Conservation (phyloP, 2,329 filamentous ascomycete genomes). For the Sporothrix humicola region DNA sequence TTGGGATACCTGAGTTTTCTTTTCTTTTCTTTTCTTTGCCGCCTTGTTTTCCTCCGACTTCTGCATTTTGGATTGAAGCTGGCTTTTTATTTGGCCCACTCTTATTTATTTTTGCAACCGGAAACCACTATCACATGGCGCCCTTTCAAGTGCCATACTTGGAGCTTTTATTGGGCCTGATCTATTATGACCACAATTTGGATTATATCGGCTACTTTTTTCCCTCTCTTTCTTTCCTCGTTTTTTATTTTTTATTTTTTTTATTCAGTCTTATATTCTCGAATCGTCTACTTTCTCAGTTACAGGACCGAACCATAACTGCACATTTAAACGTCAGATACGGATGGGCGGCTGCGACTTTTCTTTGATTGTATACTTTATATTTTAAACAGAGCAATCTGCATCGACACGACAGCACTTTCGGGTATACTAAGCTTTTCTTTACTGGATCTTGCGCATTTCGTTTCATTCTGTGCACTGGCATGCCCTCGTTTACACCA, state of each 20-base stretch:
- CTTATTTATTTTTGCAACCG: background rate
- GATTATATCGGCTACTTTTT: background rate
- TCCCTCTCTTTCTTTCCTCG: background rate
- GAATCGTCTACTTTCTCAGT: background rate
- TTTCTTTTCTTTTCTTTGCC: background rate
- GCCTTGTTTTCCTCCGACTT: background rate
- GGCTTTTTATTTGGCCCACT: background rate
- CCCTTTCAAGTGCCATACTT: background rate
- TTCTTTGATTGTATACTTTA: slow-evolving; percentile 27
- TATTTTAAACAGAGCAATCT: slow-evolving; percentile 36
- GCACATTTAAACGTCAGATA: background rate
- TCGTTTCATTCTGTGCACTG: background rate
- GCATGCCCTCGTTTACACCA: background rate
- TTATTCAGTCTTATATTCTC: background rate
- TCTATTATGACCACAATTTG: background rate
- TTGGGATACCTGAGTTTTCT: background rate
- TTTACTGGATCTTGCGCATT: background rate
- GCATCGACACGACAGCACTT: slow-evolving; percentile 18
- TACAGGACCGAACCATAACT: background rate
- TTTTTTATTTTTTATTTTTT: background rate
- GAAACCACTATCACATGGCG: background rate
- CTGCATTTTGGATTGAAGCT: background rate
- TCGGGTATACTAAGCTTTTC: background rate
- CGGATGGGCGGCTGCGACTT: background rate
- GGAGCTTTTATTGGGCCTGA: background rate